A percentile compares a stretch with the other conserved stretches of the same genome.
phyloP scores from a whole-genome alignment of 2,329 filamentous ascomycete species.

The Colletotrichum ledebouriae region DNA sequence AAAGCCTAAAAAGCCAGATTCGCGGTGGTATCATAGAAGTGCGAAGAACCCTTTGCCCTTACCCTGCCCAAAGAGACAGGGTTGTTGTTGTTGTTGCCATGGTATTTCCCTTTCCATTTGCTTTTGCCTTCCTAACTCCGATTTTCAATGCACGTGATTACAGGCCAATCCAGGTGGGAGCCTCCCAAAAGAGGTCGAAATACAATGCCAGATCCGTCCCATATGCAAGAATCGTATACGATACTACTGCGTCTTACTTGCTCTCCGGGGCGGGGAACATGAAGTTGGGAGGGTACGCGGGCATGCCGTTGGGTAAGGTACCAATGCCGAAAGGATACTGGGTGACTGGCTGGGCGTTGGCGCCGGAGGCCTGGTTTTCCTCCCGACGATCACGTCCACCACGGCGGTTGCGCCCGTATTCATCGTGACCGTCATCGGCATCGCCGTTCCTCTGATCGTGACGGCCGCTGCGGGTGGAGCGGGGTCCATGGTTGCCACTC shows the following conservation, averaged over 20 bases:
- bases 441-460: not conserved
- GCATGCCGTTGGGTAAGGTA: constrained; percentile 58
- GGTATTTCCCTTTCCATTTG: constrained; percentile 34
- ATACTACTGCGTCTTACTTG: constrained; percentile 16
- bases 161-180: constrained; percentile 18
- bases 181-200: constrained; percentile 30
- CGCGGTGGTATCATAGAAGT: constrained; percentile 28
- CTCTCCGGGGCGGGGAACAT: constrained; percentile 53
- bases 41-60: constrained; percentile 11
- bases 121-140: constrained; percentile 31
- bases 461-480: constrained; percentile 66
- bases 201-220: constrained; percentile 24
- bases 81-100: not conserved
- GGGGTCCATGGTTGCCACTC: constrained; percentile 74
- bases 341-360: constrained; percentile 45
- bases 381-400: constrained; percentile 48
- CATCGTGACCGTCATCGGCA: constrained; percentile 51
- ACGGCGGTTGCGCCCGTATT: constrained; percentile 49
- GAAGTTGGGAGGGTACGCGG: constrained; percentile 57
- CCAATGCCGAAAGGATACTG: constrained; percentile 55
- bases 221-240: constrained; percentile 5
- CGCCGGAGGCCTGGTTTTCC: constrained; percentile 44
- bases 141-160: constrained; percentile 28
- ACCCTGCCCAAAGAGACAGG: constrained; percentile 18
- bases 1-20: constrained; percentile 25